Conservation (phyloP, 108 stramenopile genomes). For the Conticribra weissflogii region DNA sequence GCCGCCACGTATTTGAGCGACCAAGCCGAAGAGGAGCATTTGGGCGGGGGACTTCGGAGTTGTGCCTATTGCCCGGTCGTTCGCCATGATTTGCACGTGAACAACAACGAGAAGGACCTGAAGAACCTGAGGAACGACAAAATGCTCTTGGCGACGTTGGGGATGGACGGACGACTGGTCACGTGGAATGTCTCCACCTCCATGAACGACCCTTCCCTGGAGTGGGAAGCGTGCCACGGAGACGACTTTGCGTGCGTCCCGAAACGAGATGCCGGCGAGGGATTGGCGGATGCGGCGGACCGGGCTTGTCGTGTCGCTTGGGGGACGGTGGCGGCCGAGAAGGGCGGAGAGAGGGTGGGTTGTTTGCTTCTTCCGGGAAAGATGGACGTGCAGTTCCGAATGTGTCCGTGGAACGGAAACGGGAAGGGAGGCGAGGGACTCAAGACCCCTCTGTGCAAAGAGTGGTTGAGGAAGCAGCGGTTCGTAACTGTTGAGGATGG, state of each 20-base stretch:
- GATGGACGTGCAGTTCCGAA: conserved; percentile 50
- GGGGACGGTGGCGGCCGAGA: not conserved
- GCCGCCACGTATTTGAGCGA: conserved; percentile 34
- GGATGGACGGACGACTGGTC: conserved; percentile 68
- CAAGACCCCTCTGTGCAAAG: not conserved
- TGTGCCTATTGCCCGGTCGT: conserved; percentile 32
- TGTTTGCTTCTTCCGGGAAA: conserved; percentile 52
- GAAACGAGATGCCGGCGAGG: conserved; percentile 61
- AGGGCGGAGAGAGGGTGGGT: conserved; percentile 1
- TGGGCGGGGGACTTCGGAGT: conserved; percentile 54
- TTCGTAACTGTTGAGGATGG: conserved; percentile 27
- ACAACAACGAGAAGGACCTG: not conserved
- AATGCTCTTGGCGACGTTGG: conserved; percentile 51
- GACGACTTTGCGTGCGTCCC: conserved; percentile 40
- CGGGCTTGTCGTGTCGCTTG: conserved; percentile 52
- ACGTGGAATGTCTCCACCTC: conserved; percentile 51
- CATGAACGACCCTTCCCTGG: conserved; percentile 20
- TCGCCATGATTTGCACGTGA: not conserved
- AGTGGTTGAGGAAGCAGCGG: conserved; percentile 19
- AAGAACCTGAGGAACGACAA: not conserved
- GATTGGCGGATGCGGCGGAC: conserved; percentile 63
- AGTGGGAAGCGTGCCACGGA: conserved; percentile 44
- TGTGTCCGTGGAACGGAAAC: not conserved
- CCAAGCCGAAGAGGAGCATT: conserved; percentile 46
- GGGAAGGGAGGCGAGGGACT: not conserved